Conservation (phyloP, 495 filamentous ascomycete genomes). For the Peziza echinospora region DNA sequence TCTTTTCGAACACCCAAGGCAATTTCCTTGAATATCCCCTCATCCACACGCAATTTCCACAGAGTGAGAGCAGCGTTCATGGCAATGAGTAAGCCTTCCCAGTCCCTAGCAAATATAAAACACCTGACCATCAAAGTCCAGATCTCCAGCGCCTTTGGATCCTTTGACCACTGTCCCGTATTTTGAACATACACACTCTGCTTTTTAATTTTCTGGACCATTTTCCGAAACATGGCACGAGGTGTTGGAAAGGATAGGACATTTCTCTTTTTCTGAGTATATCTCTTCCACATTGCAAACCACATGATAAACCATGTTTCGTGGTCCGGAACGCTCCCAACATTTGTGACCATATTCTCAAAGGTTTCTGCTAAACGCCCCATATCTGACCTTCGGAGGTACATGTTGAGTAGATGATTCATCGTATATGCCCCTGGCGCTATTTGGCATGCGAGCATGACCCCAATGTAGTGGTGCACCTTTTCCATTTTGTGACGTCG, state of each 20-base stretch:
- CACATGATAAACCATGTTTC: constrained; percentile 28
- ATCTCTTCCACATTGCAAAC: constrained; percentile 34
- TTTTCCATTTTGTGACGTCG: constrained; percentile 29
- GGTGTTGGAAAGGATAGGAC: constrained; percentile 28
- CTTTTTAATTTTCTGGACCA: constrained; percentile 21
- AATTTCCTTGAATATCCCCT: constrained; percentile 6
- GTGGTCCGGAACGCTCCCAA: constrained; percentile 27
- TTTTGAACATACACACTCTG: not conserved
- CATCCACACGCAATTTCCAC: constrained; percentile 10
- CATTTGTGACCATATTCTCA: constrained; percentile 14
- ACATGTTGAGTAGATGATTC: constrained; percentile 37
- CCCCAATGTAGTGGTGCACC: constrained; percentile 26
- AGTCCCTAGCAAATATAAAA: constrained; percentile 9
- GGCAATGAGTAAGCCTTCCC: constrained; percentile 10
- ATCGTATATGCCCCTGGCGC: constrained; percentile 36
- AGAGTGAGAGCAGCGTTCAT: constrained; percentile 8
- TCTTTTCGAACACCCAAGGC: constrained; percentile 9
- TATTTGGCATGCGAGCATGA: constrained; percentile 28
- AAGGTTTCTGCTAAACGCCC: constrained; percentile 28
- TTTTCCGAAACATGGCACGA: constrained; percentile 29
- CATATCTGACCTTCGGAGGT: constrained; percentile 33
- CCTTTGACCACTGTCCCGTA: not conserved
- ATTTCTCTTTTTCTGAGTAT: constrained; percentile 26
- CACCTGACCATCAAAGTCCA: constrained; percentile 10
- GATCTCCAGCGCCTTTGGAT: not conserved